Evolutionary conservation across 2,329 filamentous ascomycete species (phyloP), one percentile per base, ranked within the genome.

Genomic region (Xylariaceae sp.): DNA sequence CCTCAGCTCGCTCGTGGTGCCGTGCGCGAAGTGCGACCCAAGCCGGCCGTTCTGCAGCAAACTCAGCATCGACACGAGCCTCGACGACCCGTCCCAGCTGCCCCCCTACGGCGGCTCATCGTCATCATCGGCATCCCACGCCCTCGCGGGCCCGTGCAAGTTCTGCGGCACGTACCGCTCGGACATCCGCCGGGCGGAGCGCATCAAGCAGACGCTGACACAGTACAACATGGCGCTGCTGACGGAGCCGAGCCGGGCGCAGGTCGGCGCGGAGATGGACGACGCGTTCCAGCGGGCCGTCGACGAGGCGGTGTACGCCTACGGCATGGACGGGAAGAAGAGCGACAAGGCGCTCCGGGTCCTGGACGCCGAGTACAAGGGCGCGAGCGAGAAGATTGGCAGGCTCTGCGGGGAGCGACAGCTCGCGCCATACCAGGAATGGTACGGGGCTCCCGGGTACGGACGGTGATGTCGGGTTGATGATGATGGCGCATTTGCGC

Each of bases 201-300:
- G 45, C 13, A 48, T 50, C 16, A 50, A 52, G 36, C 49, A 50
- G 34, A 48, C 47, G 2, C 30, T 52, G 39, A 46, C 33, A 28
- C 46, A 50, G 35, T 52, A 52, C 19, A 52, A 52, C 31, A 52
- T 52, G 49, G 49, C 49, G 16, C 34, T 52, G 19, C 16, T 52
- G 16, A 42, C 43, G 9, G 49, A 50, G 22, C 44, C 48, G 13
- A 41, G 43, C 35, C 47, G 47, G 24, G 9, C 41, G 24, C 34
- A 41, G 31, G 35, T 50, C n/a, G 33, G 37, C 24, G 47, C 39
- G 16, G 41, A 52, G 34, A 52, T 52, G 49, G 47, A 50, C 33
- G 44, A 35, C 15, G 45, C 43, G 9, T 52, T 52, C 39, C 47
- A 52, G 29, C 41, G 42, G 26, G 49, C 49, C 9, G 47, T 52